These are phyloP conservation scores for Cymbopogon citratus DNA, from an alignment of 176 grass and related monocot species.

Conservation along the genomic window DNA sequence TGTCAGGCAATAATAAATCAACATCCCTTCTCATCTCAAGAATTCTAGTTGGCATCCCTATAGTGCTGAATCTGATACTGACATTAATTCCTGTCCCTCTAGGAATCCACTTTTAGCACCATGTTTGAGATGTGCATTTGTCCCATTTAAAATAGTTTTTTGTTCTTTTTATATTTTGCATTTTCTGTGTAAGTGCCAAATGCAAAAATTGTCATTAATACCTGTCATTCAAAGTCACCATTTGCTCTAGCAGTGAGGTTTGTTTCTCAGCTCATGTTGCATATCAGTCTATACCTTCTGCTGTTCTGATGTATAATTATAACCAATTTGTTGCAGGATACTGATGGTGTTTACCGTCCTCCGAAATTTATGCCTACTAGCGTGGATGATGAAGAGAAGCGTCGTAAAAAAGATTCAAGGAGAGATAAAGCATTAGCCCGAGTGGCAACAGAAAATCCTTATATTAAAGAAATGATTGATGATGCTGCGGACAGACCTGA, in stretches of 20 bases:
- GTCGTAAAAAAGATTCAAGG: constrained; percentile 59
- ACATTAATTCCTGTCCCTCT: neutral
- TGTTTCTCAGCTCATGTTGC: neutral
- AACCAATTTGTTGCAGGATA: constrained; percentile 36
- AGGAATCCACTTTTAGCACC: neutral
- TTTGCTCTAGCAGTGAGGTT: neutral
- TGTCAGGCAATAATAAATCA: neutral
- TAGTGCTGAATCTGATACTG: neutral
- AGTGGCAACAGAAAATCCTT: constrained; percentile 61
- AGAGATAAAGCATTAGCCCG: constrained; percentile 59
- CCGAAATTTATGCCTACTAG: constrained; percentile 63
- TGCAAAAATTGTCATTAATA: neutral
- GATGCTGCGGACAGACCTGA: constrained; percentile 64
- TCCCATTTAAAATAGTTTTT: neutral
- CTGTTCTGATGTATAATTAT: constrained; percentile 13
- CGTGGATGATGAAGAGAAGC: constrained; percentile 70
- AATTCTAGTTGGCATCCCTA: neutral
- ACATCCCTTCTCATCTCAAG: neutral
- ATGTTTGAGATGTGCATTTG: neutral
- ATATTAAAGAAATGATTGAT: constrained; percentile 63
- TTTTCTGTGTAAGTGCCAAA: neutral
- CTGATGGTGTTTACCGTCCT: constrained; percentile 69
- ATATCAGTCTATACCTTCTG: neutral
- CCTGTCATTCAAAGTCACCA: neutral
- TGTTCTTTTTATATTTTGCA: neutral